Base-by-base conservation (phyloP, 2,329 filamentous ascomycete genomes). In the Bertia moriformis region DNA sequence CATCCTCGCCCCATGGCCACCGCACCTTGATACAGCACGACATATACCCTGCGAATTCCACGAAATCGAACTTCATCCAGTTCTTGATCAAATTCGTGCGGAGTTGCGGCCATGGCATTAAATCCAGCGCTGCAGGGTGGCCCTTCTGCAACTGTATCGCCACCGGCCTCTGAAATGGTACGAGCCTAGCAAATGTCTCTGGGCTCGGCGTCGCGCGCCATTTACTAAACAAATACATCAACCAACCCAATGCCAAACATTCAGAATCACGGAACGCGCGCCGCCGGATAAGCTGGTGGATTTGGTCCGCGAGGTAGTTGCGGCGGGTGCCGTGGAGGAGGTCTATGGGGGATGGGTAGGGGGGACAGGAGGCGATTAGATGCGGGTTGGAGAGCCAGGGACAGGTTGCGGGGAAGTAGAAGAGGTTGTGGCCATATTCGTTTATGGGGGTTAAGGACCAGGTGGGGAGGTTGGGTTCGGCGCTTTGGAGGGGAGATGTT, bases 201-300 rank as follows among this genome's bases (percentile, higher is more conserved):
- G 49, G 46, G 10, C 42, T 47, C 4, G 51, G 50, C 2, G 41
- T 35, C 2, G 44, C 18, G 14, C 50, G 39, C 51, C 51, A 53
- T 41, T 47, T 45, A 4, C 44, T 41, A 2, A 47, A 38, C 19
- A 49, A 44, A 17, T 53, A 53, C 2, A 22, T 14, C 13, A 48
- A 19, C 44, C 44, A 46, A 4, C 51, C 50, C 7, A 46, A 39
- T 3, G 45, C 44, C n/a, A 53, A 38, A 17, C 45, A 38, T 39
- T 53, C 51, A 7, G 49, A 46, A 24, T 49, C 51, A 1, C 50
- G 49, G 4, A 52, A 17, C 4, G 50, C 48, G 2, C 50, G 46
- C 15, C 41, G 37, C 18, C 46, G 44, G 5, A 48, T 33, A 12
- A 37, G 17, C 3, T 15, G 41, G 39, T 51, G 46, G 17, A 53